Evolutionary conservation across 164 flowering plant species (phyloP), one percentile per base, ranked within the genome.

Genomic region (Taxillus chinensis): DNA sequence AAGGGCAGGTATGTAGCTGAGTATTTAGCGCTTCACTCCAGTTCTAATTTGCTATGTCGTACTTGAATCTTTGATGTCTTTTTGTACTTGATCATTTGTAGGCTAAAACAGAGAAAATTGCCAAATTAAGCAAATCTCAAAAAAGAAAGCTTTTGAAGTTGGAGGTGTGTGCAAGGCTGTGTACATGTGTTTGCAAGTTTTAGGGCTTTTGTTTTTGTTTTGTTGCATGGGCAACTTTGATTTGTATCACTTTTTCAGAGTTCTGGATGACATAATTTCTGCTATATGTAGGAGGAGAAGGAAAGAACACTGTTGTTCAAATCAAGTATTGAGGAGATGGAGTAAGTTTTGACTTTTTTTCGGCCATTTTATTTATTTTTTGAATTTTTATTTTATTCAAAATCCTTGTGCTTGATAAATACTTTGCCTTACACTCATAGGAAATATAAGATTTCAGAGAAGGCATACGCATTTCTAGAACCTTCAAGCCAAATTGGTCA

Each of bases 101-200:
- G 62, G 45, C 50, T 12, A 52, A 67, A 49, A 10, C 5, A 39
- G 71, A 68, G 62, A 51, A 55, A 51, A 67, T 17, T 0, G 58
- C 68, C 14, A 65, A 64, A 17, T 56, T 83, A 61, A 86, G 86
- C 66, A 82, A 82, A 58, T 82, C 90, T 11, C 88, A 85, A 75
- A 78, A 81, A 71, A 79, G 85, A 67, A 91, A 85, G 78, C 61
- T 89, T 73, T 81, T 78, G 77, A 81, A 87, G 74, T 62, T 91
- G 64, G 84, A 86, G 54, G 54, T 51, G 17, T 15, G 54, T 51
- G 8, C 6, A 27, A 14, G 54, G 0, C 6, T n/a, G 3, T 14
- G 27, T n/a, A 8, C 92, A 92, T 87, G 48, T 17, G 72, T 64
- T 41, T 39, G 15, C 45, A 14, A n/a, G n/a, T n/a, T n/a, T n/a